These are phyloP conservation scores for Candida hungchunana DNA, from an alignment of 805 yeast genomes.

Conservation along the genomic window DNA sequence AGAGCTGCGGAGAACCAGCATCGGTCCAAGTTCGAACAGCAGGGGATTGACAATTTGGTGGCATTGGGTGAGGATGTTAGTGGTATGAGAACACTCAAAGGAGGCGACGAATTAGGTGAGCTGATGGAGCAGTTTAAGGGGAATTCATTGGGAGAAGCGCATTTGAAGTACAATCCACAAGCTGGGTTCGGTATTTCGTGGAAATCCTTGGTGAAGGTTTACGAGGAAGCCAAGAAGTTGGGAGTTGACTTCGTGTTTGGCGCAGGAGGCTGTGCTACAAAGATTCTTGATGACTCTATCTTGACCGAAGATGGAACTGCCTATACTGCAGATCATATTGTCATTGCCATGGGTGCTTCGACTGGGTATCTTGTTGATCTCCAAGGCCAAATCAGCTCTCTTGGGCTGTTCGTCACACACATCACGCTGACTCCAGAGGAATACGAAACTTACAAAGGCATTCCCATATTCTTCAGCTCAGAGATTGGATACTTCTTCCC, in stretches of 20 bases:
- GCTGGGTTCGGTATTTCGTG: constrained; percentile 42
- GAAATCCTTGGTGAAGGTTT: constrained; percentile 32
- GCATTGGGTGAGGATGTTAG: constrained; percentile 22
- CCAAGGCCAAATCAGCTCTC: constrained; percentile 30
- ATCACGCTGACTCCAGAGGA: constrained; percentile 34
- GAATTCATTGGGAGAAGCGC: constrained; percentile 23
- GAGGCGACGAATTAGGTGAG: constrained; percentile 30
- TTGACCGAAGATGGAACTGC: constrained; percentile 25
- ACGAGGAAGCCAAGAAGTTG: constrained; percentile 23
- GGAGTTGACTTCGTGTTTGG: constrained; percentile 38
- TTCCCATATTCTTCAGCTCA: constrained; percentile 41
- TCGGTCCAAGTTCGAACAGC: constrained; percentile 35
- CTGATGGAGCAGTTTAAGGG: constrained; percentile 26
- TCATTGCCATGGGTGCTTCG: constrained; percentile 36
- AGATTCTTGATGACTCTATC: constrained; percentile 19
- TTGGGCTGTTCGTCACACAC: constrained; percentile 37
- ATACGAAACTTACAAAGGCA: constrained; percentile 30
- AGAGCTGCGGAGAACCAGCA: constrained; percentile 26
- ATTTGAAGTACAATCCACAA: constrained; percentile 35
- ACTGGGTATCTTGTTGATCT: constrained; percentile 33
- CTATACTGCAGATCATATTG: constrained; percentile 27
- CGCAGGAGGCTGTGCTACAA: constrained; percentile 24
- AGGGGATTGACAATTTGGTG: constrained; percentile 33
- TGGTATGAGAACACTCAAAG: constrained; percentile 27
- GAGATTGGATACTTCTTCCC: constrained; percentile 45